Evolutionary conservation across 1,284 basidiomycete species (phyloP), one percentile per base, ranked within the genome.

Genomic region (Hymenochaete sp.): DNA sequence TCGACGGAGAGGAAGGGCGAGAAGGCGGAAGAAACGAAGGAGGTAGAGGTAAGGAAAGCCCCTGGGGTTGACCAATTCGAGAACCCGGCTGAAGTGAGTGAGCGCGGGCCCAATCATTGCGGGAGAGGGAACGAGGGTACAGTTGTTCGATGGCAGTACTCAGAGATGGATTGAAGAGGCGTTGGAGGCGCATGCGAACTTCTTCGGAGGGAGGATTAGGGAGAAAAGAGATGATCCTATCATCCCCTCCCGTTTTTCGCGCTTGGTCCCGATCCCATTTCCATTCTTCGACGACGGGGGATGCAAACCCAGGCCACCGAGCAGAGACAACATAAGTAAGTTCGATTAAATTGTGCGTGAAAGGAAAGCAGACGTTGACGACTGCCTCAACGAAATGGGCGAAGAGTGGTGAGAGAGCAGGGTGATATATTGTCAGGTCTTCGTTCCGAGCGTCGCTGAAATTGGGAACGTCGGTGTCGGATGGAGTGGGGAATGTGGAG

Each of bases 251-350:
- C 32, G 5, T 16, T 5, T 35, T 35, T 19, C 8, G 14, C 32
- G 13, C 5, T 35, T 5, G 32, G 21, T 35, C 13, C 21, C 5
- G 32, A 35, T 6, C 14, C 9, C 52, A 54, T 14, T 52, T 56
- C 50, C 79, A 67, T 26, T 74, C 73, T 44, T 77, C 75, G 2
- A 84, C 57, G 4, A 88, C 56, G 0, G 83, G 83, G 43, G 77
- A 68, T 1, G 80, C 71, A 55, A 85, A 87, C 1, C 76, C 78
- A 0, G 85, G 86, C 87, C 90, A 93, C 9, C 83, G 72, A 4
- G 87, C 80, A 0, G 76, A 72, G 1, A 83, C 77, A 29, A 92
- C 73, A 57, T 90, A 89, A 32, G 75, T 72, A 1, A 92, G 68
- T 58, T 91, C 87, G 37, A 72, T 57, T n/a, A n/a, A n/a, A n/a